Evolutionary conservation across 768 basidiomycete species (phyloP).

Genomic region (Suillus bovinus): DNA sequence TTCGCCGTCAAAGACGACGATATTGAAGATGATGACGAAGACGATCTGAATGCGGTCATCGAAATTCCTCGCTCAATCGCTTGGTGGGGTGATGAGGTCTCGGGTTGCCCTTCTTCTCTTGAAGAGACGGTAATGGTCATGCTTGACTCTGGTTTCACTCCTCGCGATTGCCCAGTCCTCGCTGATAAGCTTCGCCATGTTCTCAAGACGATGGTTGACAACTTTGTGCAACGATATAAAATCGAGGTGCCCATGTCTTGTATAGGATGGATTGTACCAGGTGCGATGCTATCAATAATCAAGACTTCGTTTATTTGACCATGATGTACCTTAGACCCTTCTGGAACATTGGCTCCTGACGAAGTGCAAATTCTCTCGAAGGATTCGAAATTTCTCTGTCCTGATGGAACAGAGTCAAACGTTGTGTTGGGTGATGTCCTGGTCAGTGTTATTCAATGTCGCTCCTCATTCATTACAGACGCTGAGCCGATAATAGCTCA

Average conservation of each 20-base stretch:
- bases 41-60: slow-evolving; percentile 25
- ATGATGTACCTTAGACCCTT: slow-evolving; percentile 43
- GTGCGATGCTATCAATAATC: slow-evolving; percentile 22
- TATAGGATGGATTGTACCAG: slow-evolving; percentile 64
- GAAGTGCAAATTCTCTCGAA: slow-evolving; percentile 62
- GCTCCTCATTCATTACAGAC: background rate
- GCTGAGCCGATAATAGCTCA: slow-evolving; percentile 39
- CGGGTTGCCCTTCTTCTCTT: slow-evolving; percentile 57
- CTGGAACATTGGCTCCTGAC: slow-evolving; percentile 48
- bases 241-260: slow-evolving; percentile 59
- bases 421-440: slow-evolving; percentile 58
- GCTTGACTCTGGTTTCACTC: slow-evolving; percentile 60
- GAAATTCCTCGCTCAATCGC: slow-evolving; percentile 49
- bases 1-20: slow-evolving; percentile 40
- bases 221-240: slow-evolving; percentile 42
- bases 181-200: slow-evolving; percentile 54
- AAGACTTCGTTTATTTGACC: background rate
- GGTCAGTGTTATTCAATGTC: slow-evolving; percentile 29
- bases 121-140: slow-evolving; percentile 62
- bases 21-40: slow-evolving; percentile 41
- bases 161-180: slow-evolving; percentile 48
- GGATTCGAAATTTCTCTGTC: slow-evolving; percentile 37
- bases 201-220: slow-evolving; percentile 44
- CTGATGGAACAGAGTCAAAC: slow-evolving; percentile 48
- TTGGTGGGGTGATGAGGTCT: slow-evolving; percentile 70